Conservation (phyloP, 75 land plant genomes). For the Sequoiadendron giganteum region DNA sequence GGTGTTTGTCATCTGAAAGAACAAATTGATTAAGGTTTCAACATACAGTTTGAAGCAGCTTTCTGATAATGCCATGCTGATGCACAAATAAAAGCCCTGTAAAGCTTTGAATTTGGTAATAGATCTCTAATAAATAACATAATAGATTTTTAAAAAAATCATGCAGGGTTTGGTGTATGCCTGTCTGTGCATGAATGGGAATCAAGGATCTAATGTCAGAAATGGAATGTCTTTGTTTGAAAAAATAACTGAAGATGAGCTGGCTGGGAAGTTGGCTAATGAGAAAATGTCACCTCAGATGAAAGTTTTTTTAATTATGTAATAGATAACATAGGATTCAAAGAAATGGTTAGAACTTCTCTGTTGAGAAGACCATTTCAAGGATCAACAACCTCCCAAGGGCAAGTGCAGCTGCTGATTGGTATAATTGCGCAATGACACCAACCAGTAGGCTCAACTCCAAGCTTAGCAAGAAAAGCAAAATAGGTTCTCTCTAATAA, state of each 20-base stretch:
- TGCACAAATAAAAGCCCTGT: neutral
- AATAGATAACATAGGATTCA: neutral
- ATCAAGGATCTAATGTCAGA: neutral
- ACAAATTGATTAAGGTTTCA: conserved; percentile 24
- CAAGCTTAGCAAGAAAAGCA: neutral
- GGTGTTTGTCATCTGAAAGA: conserved; percentile 90
- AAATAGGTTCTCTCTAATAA: neutral
- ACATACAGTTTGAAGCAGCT: neutral
- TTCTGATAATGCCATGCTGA: neutral
- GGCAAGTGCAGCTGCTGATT: neutral
- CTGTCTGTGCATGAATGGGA: neutral
- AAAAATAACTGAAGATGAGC: neutral
- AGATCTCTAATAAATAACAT: neutral
- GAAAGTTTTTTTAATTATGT: neutral
- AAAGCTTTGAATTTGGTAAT: neutral
- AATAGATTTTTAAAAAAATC: neutral
- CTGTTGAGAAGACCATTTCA: neutral
- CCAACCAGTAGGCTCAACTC: neutral
- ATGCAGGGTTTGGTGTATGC: neutral
- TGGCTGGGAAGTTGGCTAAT: neutral
- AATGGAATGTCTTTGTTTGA: neutral
- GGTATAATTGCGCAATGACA: neutral
- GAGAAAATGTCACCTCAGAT: neutral
- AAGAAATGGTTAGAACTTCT: neutral
- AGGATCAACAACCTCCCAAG: neutral